Conservation (phyloP, 129 eudicot species). For the Centaurea solstitialis region DNA sequence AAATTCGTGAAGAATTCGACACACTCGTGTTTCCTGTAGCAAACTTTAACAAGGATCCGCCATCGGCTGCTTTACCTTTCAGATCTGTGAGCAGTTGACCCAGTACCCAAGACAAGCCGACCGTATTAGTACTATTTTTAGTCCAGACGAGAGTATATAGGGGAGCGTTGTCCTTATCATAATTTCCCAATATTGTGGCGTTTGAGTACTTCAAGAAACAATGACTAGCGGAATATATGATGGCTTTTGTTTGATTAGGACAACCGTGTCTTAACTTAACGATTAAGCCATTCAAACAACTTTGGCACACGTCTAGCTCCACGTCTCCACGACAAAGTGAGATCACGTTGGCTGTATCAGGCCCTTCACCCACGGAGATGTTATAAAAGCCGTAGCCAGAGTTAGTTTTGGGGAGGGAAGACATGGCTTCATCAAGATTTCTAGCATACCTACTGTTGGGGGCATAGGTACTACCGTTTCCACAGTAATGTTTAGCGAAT, state of each 20-base stretch:
- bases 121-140: not conserved
- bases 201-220: conserved; percentile 42
- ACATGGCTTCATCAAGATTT: conserved; percentile 30
- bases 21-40: not conserved
- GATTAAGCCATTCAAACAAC: conserved; percentile 19
- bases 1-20: too few relatives aligned
- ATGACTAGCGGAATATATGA: not conserved
- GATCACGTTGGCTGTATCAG: conserved; percentile 20
- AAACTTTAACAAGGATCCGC: conserved; percentile 25
- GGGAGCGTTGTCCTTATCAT: not conserved
- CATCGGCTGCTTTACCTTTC: conserved; percentile 17
- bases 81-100: not conserved
- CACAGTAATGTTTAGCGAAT: too few relatives aligned
- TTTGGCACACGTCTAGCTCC: conserved; percentile 9
- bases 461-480: conserved; percentile 20
- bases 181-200: conserved; percentile 7
- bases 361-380: conserved; percentile 11
- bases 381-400: conserved; percentile 16
- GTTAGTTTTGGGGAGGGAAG: conserved; percentile 12
- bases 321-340: conserved; percentile 45
- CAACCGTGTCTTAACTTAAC: not conserved
- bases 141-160: not conserved
- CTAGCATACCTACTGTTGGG: conserved; percentile 24
- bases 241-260: conserved; percentile 35
- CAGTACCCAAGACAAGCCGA: too few relatives aligned